Evolutionary conservation across 805 yeast species (phyloP), one percentile per base, ranked within the genome.

Genomic region (Metschnikowia continentalis): DNA sequence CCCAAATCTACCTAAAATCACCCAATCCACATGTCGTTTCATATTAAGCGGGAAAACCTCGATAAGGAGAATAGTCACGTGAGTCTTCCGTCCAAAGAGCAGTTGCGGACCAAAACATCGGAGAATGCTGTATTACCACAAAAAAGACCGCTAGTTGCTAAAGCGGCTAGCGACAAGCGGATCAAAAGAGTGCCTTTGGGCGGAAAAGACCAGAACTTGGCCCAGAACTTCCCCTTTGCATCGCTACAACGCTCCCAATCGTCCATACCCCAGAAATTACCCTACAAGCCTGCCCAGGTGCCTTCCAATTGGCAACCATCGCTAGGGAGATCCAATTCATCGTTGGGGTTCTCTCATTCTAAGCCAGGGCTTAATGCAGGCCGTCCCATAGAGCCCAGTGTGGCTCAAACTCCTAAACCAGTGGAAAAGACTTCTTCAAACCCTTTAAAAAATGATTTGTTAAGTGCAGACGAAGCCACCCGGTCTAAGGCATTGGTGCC

Each of bases 191-290:
- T 58, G 15, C 78, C 78, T 3, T 63, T 72, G 45, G 73, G 75
- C 3, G 77, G 77, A 1, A 73, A 73, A 51, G 70, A 68, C 56
- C 68, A 62, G 37, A 73, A 73, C 56, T 17, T 39, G 62, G 26
- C 67, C 69, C 6, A 51, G 62, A 32, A 33, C 19, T 19, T 22
- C 14, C 40, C 47, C 10, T 33, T 35, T 43, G 33, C 47, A 7
- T 17, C 47, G 5, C 61, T 73, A 49, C 68, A 57, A 41, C 62
- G 74, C 46, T 68, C 75, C 3, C 65, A 67, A 41, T 42, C 48
- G 37, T 47, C 47, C 26, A 40, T 53, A 26, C 50, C 53, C 19
- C 53, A 47, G 51, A 47, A 50, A 32, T 36, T 47, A n/a, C 49
- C 44, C 33, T 35, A 37, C 22, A 35, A 41, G 35, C 13, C 46